Evolutionary conservation across 306 rosid species (phyloP).

Genomic region (Quercus parvula): DNA sequence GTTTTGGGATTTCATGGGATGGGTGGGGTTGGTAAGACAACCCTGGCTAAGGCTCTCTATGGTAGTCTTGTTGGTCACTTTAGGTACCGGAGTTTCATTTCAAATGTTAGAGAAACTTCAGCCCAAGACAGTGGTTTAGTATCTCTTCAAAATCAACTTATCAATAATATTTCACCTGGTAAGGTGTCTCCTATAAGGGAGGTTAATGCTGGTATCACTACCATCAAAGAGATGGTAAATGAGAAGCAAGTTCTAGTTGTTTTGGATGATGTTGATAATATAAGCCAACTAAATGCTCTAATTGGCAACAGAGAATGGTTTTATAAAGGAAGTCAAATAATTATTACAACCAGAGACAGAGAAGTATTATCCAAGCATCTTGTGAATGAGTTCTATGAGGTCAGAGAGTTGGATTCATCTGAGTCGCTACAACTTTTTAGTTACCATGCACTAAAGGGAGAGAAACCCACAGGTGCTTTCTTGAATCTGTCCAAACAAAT

Average conservation of each 20-base stretch:
- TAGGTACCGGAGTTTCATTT: conserved; percentile 40
- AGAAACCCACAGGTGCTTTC: conserved; percentile 22
- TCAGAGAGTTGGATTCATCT: conserved; percentile 27
- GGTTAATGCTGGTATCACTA: conserved; percentile 12
- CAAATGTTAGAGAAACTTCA: conserved; percentile 42
- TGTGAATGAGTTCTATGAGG: conserved; percentile 33
- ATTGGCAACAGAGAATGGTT: conserved; percentile 44
- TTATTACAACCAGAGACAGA: conserved; percentile 55
- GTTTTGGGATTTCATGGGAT: conserved; percentile 55
- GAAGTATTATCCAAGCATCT: conserved; percentile 13
- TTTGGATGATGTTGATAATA: conserved; percentile 58
- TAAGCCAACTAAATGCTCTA: conserved; percentile 33
- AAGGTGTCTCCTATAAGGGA: not conserved
- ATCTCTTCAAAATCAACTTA: conserved; percentile 36
- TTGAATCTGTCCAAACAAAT: conserved; percentile 27
- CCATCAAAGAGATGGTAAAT: conserved; percentile 4
- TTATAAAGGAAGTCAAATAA: conserved; percentile 47
- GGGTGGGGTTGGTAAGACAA: conserved; percentile 77
- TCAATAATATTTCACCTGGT: conserved; percentile 16
- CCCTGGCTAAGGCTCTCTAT: conserved; percentile 56
- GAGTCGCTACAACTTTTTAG: conserved; percentile 52
- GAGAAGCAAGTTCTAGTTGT: conserved; percentile 46
- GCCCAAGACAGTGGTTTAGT: conserved; percentile 33
- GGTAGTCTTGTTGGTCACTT: conserved; percentile 42
- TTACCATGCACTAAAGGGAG: conserved; percentile 16